Percentiles rank a stretch among this genome's conserved stretches.
phyloP scores from a whole-genome alignment of 441 rosid genomes.

The Pelargonium citronellum region DNA sequence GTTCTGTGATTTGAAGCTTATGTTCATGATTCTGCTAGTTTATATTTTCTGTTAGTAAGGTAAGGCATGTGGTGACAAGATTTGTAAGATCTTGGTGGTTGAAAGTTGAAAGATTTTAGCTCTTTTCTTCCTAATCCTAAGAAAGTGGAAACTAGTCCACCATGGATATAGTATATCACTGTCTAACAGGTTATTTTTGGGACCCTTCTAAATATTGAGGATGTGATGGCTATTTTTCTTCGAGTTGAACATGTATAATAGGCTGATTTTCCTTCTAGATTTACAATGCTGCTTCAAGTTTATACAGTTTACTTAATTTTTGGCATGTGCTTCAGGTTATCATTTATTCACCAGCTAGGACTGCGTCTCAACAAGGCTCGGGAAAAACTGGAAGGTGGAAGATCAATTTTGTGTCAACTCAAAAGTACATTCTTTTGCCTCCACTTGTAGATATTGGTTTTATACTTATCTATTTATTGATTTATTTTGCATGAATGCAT shows the following conservation, averaged over 20 bases:
- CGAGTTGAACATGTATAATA: background rate
- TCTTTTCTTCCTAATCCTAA: background rate
- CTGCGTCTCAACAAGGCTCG: slow-evolving; percentile 84
- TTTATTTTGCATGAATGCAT: background rate
- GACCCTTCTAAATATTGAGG: background rate
- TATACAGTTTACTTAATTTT: background rate
- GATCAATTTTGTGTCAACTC: slow-evolving; percentile 73
- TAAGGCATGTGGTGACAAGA: background rate
- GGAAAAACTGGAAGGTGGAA: slow-evolving; percentile 86
- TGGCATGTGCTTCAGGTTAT: slow-evolving; percentile 43
- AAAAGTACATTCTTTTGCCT: slow-evolving; percentile 43
- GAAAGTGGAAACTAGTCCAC: background rate
- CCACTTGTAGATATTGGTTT: background rate
- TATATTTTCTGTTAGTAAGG: background rate
- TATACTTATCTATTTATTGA: background rate
- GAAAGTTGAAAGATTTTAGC: background rate
- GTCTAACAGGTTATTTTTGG: background rate
- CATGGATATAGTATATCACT: too few relatives aligned
- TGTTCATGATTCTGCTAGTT: background rate
- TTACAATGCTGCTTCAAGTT: background rate
- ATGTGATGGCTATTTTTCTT: background rate
- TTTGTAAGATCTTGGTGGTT: background rate
- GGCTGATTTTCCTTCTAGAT: background rate
- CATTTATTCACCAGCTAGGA: slow-evolving; percentile 79
- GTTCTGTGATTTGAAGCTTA: background rate